Evolutionary conservation across 306 rosid species (phyloP), one percentile per base, ranked within the genome.

Genomic region (Mimosa bimucronata): DNA sequence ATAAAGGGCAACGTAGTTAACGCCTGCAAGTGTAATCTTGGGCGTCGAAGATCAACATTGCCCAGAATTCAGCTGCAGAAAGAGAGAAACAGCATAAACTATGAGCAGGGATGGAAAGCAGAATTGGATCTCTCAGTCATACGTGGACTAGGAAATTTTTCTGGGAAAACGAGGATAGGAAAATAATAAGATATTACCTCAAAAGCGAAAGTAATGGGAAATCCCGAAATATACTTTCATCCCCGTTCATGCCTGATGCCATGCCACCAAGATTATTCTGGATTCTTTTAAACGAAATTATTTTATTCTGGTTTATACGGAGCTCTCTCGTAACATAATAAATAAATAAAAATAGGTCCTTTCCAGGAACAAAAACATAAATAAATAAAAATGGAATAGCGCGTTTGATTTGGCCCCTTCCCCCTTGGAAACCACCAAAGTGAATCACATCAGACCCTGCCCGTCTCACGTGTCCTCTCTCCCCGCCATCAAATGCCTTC

Each of bases 21-120:
- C 80, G 72, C 79, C 79, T 42, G 75, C 73, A 72, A 86, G 89
- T 82, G 86, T 87, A 86, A 85, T 77, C 71, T 68, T 81, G 83
- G 83, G 48, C 76, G 77, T 77, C 83, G 75, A 78, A 74, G 79
- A 86, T 80, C 91, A 89, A 86, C 97, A 88, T 85, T 77, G 90
- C 89, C 83, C 92, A 86, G 88, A 85, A 86, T 74, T 81, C 90
- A 66, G 87, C 87, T 40, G 85, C 85, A 80, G 86, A 67, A 66
- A 85, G 74, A 86, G 57, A 80, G 23, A 67, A 64, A 72, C 26
- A 77, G 46, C 71, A 48, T 68, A 48, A 40, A n/a, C 83, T 52
- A 61, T 29, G 71, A 62, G 71, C 71, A n/a, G 69, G 77, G 72
- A 75, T 6, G 52, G 26, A 79, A 66, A 50, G 58, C 40, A 25